These are phyloP conservation scores for Aspergillus udagawae DNA, from an alignment of 2,329 filamentous ascomycete genomes.

Conservation along the genomic window DNA sequence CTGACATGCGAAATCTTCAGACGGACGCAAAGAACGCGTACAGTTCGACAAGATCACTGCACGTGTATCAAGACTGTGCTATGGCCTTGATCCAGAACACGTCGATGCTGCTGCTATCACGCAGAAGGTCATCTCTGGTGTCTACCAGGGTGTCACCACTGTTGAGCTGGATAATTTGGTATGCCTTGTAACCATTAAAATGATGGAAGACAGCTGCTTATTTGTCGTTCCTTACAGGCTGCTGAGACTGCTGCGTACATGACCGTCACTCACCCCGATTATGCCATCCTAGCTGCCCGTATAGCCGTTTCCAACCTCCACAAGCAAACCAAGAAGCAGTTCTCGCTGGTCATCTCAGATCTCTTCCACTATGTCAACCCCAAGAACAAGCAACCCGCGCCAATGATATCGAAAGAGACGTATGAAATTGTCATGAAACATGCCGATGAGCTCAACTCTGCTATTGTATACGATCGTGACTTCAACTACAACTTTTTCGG, in stretches of 20 bases:
- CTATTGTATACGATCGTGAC: conserved; percentile 97
- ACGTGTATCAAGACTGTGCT: conserved; percentile 94
- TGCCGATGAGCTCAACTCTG: conserved; percentile 94
- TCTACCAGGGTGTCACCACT: conserved; percentile 97
- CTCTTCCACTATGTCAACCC: conserved; percentile 96
- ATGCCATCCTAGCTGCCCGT: conserved; percentile 94
- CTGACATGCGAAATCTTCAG: conserved; percentile 46
- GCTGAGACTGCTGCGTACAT: conserved; percentile 99
- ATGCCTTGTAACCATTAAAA: conserved; percentile 35
- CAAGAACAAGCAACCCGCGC: conserved; percentile 75
- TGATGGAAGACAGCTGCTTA: conserved; percentile 9
- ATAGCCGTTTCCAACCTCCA: conserved; percentile 99
- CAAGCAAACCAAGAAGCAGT: conserved; percentile 99
- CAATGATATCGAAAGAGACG: conserved; percentile 90
- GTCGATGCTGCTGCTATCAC: conserved; percentile 98
- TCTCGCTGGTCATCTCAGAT: conserved; percentile 90
- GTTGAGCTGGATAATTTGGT: conserved; percentile 95
- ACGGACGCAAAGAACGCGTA: conserved; percentile 99
- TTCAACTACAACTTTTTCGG: conserved; percentile 99
- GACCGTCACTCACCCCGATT: conserved; percentile 98
- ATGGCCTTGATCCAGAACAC: conserved; percentile 91
- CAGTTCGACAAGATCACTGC: conserved; percentile 99
- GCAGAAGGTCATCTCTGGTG: conserved; percentile 98
- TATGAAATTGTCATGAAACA: conserved; percentile 95
- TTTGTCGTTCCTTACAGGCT: conserved; percentile 55